These are phyloP conservation scores for Debaryomyces robertsiae DNA, from an alignment of 1,139 yeast genomes.

Conservation along the genomic window DNA sequence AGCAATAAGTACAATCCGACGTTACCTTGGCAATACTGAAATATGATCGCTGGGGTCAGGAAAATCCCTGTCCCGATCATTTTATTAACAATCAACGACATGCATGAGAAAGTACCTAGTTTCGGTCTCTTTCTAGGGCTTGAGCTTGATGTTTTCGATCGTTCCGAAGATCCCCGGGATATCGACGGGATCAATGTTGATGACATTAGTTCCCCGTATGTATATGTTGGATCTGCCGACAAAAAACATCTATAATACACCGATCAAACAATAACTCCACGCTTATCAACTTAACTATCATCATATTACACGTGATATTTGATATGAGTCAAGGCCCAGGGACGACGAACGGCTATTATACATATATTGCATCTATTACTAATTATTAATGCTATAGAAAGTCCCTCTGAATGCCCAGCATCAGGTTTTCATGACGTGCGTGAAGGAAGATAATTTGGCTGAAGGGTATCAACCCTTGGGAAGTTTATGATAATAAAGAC, in stretches of 20 bases:
- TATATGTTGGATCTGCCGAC: background rate
- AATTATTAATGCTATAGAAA: background rate
- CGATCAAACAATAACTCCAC: no score
- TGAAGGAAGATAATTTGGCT: background rate
- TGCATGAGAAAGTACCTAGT: slow-evolving; percentile 25
- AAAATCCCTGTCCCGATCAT: slow-evolving; percentile 57
- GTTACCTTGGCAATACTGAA: slow-evolving; percentile 46
- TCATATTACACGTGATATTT: slow-evolving; percentile 5
- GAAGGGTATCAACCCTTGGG: background rate
- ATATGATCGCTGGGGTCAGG: slow-evolving; percentile 51
- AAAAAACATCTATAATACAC: no score
- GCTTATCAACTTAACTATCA: slow-evolving; percentile 5
- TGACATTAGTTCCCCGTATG: background rate
- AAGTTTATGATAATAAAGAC: slow-evolving; percentile 2
- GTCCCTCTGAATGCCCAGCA: slow-evolving; percentile 2
- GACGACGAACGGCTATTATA: background rate
- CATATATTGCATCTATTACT: background rate
- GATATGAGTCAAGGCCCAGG: background rate
- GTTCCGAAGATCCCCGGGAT: slow-evolving; percentile 2
- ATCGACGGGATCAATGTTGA: slow-evolving; percentile 5
- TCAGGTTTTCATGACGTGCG: background rate
- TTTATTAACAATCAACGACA: slow-evolving; percentile 49
- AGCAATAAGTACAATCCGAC: slow-evolving; percentile 41
- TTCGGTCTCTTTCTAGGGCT: slow-evolving; percentile 12
- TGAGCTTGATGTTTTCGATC: background rate